phyloP scores from a whole-genome alignment of 495 filamentous ascomycete genomes.

The Lepidopterella palustris region DNA sequence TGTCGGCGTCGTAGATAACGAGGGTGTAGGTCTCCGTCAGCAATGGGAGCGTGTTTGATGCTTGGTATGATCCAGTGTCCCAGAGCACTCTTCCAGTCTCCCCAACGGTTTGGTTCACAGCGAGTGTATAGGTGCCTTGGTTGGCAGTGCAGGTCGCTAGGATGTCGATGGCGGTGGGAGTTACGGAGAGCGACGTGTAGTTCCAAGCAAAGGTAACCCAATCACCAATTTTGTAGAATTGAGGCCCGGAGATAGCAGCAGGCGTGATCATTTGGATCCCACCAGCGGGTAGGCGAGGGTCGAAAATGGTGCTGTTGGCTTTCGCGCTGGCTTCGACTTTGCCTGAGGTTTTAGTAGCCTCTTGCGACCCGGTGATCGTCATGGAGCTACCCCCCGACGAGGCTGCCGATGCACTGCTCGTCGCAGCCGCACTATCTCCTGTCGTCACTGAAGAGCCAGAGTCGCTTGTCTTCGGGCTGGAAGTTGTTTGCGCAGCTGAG shows the following conservation, averaged over 20 bases:
- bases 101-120: conserved; percentile 54
- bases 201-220: conserved; percentile 87
- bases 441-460: neutral
- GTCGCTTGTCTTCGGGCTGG: neutral
- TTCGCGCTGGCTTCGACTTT: conserved; percentile 3
- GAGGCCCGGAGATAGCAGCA: conserved; percentile 46
- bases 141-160: conserved; percentile 69
- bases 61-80: conserved; percentile 71
- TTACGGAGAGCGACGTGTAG: conserved; percentile 78
- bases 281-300: conserved; percentile 59
- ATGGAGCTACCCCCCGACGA: neutral
- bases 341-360: conserved; percentile 18
- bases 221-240: conserved; percentile 86
- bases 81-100: conserved; percentile 58
- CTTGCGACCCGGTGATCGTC: conserved; percentile 17
- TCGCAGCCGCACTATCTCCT: conserved; percentile 2
- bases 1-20: conserved; percentile 68
- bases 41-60: conserved; percentile 53
- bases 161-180: conserved; percentile 73
- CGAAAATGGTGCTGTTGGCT: conserved; percentile 42
- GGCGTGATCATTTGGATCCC: conserved; percentile 81
- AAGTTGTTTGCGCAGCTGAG: neutral
- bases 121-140: conserved; percentile 58
- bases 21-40: conserved; percentile 77
- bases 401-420: neutral